Evolutionary conservation across 495 filamentous ascomycete genomes (phyloP).

Genomic region (Xylaria telfairii): DNA sequence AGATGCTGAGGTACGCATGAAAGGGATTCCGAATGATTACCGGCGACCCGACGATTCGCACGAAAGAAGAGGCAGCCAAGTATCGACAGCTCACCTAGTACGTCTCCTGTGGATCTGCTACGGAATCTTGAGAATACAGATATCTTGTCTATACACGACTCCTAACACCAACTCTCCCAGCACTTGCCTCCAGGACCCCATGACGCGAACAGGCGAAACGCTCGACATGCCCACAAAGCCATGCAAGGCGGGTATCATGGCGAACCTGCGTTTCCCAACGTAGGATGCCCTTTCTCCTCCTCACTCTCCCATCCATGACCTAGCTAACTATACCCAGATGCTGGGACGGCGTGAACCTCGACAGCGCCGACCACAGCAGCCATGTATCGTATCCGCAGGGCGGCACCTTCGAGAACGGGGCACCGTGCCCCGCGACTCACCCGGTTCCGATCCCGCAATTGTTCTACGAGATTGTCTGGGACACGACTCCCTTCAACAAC

Average conservation of each 20-base stretch:
- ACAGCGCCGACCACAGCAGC: constrained; percentile 33
- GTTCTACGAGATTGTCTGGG: constrained; percentile 48
- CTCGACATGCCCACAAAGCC: constrained; percentile 37
- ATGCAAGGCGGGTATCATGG: constrained; percentile 46
- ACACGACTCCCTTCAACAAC: constrained; percentile 48
- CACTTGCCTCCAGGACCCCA: constrained; percentile 40
- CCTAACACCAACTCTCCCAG: neutral
- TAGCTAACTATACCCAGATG: constrained; percentile 22
- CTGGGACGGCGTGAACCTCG: constrained; percentile 38
- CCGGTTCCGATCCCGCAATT: constrained; percentile 45
- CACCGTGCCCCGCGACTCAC: constrained; percentile 41
- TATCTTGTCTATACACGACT: too few relatives aligned
- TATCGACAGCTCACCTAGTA: constrained; percentile 43
- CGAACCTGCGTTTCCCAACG: constrained; percentile 46
- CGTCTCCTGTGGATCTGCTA: neutral
- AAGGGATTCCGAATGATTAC: constrained; percentile 44
- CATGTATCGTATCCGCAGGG: constrained; percentile 37
- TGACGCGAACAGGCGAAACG: constrained; percentile 37
- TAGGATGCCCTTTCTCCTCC: constrained; percentile 10
- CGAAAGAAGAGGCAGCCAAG: constrained; percentile 33
- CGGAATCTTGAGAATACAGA: neutral
- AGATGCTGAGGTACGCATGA: neutral
- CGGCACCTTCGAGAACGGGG: constrained; percentile 41
- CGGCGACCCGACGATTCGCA: constrained; percentile 37
- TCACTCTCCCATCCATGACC: neutral